Base-by-base conservation (phyloP, 495 filamentous ascomycete species). In the Elasticomyces elasticus region DNA sequence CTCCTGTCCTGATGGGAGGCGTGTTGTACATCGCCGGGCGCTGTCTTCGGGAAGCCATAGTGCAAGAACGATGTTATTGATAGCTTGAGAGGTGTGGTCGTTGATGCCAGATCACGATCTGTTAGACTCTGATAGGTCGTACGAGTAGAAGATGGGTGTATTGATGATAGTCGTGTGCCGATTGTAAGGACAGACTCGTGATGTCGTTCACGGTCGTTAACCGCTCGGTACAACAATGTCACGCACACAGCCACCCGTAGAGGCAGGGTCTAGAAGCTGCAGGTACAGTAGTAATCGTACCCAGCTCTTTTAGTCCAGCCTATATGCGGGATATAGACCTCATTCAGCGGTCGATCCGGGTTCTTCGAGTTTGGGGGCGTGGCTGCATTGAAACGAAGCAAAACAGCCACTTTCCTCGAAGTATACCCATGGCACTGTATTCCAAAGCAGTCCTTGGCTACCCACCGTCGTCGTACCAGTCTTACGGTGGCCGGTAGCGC, bases 1-100 rank as follows among this genome's bases (percentile, higher is more conserved):
- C 58, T 24, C 58, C 58, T 33, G 52, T 61, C 22, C 58, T 53
- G 46, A 61, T 56, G 17, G 48, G 48, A 11, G 58, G 58, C 13
- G 58, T 61, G 38, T 61, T 61, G 54, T 56, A 61, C 49, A 61
- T 53, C 2, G 58, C 54, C 49, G 58, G 52, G 19, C 58, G 56
- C 23, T 13, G 9, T 2, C 24, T 3, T 6, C 56, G 43, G 1
- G 52, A 9, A 31, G 45, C 25, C 25, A 40, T 40, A 17, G 35
- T n/a, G n/a, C n/a, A n/a, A n/a, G n/a, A n/a, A 15, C 30, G 30
- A 33, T 7, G 30, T 7, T 15, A 7, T 33, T 33, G 30, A 33
- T 33, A 15, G 15, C 15, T 33, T 33, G 30, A 33, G 30, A 15
- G 30, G n/a, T n/a, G n/a, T n/a, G n/a, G n/a, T n/a, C n/a, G n/a